A percentile compares a stretch with the other conserved stretches of the same genome.
Conservation (phyloP, 306 rosid species). For the Sindora glabra region DNA sequence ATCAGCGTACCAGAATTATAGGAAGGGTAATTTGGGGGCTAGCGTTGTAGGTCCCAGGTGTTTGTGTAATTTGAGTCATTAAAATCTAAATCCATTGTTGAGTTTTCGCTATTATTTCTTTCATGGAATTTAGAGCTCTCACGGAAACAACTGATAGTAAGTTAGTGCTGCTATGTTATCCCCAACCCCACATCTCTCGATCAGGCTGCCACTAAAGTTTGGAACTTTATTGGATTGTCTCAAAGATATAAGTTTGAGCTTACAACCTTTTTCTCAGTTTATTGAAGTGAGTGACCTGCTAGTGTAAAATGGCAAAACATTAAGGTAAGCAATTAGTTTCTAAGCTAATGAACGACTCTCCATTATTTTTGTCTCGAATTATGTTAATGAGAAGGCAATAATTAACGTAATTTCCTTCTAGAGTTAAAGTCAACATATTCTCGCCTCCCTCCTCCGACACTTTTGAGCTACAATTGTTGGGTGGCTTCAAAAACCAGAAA, state of each 20-base stretch:
- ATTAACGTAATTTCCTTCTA: background rate
- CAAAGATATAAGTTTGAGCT: background rate
- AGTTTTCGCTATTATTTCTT: background rate
- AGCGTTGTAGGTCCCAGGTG: constrained; percentile 10
- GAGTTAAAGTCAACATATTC: constrained; percentile 7
- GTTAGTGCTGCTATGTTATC: background rate
- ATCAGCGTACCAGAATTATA: background rate
- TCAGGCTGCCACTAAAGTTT: background rate
- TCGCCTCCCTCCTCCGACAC: background rate
- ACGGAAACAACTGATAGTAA: background rate
- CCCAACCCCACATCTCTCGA: background rate
- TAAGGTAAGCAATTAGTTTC: background rate
- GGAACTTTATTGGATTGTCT: background rate
- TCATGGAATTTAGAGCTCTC: background rate
- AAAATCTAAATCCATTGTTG: constrained; percentile 9
- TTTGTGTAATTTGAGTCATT: background rate
- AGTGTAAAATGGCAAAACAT: background rate
- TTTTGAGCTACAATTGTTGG: background rate
- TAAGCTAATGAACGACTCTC: constrained; percentile 1
- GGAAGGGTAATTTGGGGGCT: background rate
- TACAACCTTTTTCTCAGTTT: background rate
- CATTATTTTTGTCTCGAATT: background rate
- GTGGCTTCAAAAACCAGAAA: background rate
- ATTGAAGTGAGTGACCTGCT: constrained; percentile 16
- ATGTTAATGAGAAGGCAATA: background rate